Evolutionary conservation across 306 rosid genomes (phyloP), one percentile per base, ranked within the genome.

Genomic region (Glycine latifolia): DNA sequence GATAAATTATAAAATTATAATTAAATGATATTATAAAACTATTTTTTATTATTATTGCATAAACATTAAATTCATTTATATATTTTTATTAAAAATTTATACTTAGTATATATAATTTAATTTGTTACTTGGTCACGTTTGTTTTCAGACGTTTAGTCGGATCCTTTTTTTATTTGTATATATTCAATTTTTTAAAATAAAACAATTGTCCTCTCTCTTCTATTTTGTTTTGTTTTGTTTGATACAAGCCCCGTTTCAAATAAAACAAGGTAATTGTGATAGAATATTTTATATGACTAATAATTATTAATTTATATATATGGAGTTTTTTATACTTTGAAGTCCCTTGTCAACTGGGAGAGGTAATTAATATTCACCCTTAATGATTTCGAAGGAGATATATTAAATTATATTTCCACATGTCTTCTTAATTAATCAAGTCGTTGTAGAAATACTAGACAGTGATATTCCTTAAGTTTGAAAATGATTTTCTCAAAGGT

Each of bases 301-400:
- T 26, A 26, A 70, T 3, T 4, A 37, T 60, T 60, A 48, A 2
- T 69, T 79, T 46, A 10, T 69, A 20, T 26, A 12, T 41, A 3
- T 10, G 35, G n/a, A 33, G 33, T 10, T 73, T 49, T 48, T 73
- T 37, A 68, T 56, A 58, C 39, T 75, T 56, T 75, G 44, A 61
- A 80, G 69, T 75, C 82, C 70, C 48, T 84, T 59, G 68, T 74
- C 78, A 67, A 68, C 73, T 67, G 77, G 72, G 79, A 63, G 77
- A 56, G 76, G 58, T 77, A 58, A 58, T 61, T 39, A 66, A 41
- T 53, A 48, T 78, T 77, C 77, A 65, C 67, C 74, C 68, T 85
- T 81, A 35, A 72, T 77, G 66, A 63, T 81, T 65, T 71, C 50
- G 26, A 76, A 49, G 71, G 85, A 76, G 59, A 71, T 20, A 58